phyloP scores from a whole-genome alignment of 2,329 filamentous ascomycete genomes.

The Penicillium palitans region DNA sequence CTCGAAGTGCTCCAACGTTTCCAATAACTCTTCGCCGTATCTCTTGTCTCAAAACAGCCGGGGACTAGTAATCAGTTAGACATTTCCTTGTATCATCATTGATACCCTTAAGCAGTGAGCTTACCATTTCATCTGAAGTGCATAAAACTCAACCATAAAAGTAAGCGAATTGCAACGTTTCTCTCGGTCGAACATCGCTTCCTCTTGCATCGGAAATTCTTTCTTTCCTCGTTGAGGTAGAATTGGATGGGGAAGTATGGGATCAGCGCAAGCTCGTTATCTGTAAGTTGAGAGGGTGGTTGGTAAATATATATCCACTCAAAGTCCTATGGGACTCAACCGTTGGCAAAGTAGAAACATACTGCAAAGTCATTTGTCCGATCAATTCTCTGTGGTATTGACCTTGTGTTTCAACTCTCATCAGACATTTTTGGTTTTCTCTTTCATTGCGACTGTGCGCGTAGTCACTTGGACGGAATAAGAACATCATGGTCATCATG shows the following conservation, averaged over 20 bases:
- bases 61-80: not conserved
- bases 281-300: not conserved
- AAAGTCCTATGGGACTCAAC: not conserved
- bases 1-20: not conserved
- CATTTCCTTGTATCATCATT: not conserved
- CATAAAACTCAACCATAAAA: not conserved
- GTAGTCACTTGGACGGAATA: not conserved
- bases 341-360: not conserved
- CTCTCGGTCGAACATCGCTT: not conserved
- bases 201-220: not conserved
- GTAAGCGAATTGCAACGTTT: not conserved
- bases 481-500: not conserved
- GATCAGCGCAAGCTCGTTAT: not conserved
- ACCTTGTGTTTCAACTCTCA: not conserved
- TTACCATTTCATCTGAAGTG: not conserved
- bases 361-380: not conserved
- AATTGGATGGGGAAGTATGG: not conserved
- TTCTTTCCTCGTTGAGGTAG: not conserved
- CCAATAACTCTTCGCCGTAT: not conserved
- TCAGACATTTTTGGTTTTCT: not conserved
- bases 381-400: not conserved
- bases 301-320: not conserved
- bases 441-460: not conserved
- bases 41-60: not conserved
- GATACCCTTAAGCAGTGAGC: not conserved